Base-by-base conservation (phyloP, 345 rosid genomes). In the Salix brachista region DNA sequence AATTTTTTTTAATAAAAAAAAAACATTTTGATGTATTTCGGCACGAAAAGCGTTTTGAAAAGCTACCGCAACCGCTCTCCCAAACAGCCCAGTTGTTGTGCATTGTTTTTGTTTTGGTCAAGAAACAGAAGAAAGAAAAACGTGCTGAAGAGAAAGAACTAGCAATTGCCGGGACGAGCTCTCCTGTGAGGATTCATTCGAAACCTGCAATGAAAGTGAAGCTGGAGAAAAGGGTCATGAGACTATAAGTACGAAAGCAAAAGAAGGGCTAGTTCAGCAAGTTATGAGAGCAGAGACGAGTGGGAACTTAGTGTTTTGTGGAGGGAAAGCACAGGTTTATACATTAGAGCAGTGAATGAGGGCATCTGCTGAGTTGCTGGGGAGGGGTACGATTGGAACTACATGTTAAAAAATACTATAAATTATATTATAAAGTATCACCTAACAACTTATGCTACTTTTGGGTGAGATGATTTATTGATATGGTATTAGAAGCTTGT, bases 331-430 rank as follows among this genome's bases (percentile, higher is more conserved):
- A 4, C 85, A 84, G 23, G 73, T 84, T 30, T 96, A 93, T 65
- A 88, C 87, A 8, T 39, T 96, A 52, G 97, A 96, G 82, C 96
- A 93, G 86, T 82, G 92, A 52, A 92, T 93, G 99, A 80, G 91
- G 76, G 98, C 92, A 28, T 96, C 99, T 1, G 99, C 99, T 4
- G 99, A 93, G 91, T 79, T 96, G 70, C 75, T 93, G 4, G 99
- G 99, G 42, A 89, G 99, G 81, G 99, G 99, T 11, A 84, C 88
- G 0, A 81, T 93, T 4, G 97, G 96, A 75, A 93, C 93, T 0
- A 91, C 96, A 0, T 30, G 32, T 30, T 3, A 30, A 3, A 30
- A 0, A 30, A 30, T 30, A 30, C 3, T 30, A 30, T 30, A 30
- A 30, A 30, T 30, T 30, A 30, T 30, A 30, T 30, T 30, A 30